A percentile compares a stretch with the other conserved stretches of the same genome.
phyloP scores from a whole-genome alignment of 2,329 filamentous ascomycete genomes.

The Dactylellina drechsleri region DNA sequence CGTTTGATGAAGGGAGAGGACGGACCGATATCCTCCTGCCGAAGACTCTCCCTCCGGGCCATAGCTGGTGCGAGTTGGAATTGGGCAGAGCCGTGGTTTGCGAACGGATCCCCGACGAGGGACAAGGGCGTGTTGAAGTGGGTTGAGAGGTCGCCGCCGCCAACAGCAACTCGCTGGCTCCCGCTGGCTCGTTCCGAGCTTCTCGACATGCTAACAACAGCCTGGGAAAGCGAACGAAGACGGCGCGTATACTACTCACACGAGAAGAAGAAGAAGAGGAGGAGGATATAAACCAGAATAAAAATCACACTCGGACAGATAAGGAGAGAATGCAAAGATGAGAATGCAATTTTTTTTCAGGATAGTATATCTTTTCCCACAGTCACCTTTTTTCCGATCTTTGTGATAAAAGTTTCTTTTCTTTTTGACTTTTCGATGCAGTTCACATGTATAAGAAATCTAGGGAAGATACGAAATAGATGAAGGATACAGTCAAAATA shows the following conservation, averaged over 20 bases:
- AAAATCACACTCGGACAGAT: too few species aligned
- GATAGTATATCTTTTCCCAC: neutral
- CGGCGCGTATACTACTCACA: neutral
- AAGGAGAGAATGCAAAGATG: too few species aligned
- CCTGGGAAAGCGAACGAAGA: neutral
- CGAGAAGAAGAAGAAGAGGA: too few species aligned
- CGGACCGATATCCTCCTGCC: slow-evolving; percentile 45
- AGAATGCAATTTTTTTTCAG: neutral
- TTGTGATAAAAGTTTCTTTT: too few species aligned
- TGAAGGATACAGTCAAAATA: neutral
- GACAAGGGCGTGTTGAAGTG: slow-evolving; percentile 52
- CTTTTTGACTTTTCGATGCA: too few species aligned
- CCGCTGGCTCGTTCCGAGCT: slow-evolving; percentile 16
- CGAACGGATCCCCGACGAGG: slow-evolving; percentile 52
- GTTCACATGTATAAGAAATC: too few species aligned
- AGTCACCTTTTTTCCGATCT: neutral
- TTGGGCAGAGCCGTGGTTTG: slow-evolving; percentile 46
- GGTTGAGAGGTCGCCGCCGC: slow-evolving; percentile 34
- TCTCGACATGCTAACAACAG: slow-evolving; percentile 33
- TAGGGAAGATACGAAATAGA: neutral
- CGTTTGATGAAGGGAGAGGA: slow-evolving; percentile 71
- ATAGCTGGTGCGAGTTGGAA: slow-evolving; percentile 49
- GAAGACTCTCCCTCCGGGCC: slow-evolving; percentile 52
- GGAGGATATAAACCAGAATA: too few species aligned
- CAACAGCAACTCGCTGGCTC: slow-evolving; percentile 21